Evolutionary conservation across 1,284 basidiomycete species (phyloP).

Genomic region (Xanthoconium separans): DNA sequence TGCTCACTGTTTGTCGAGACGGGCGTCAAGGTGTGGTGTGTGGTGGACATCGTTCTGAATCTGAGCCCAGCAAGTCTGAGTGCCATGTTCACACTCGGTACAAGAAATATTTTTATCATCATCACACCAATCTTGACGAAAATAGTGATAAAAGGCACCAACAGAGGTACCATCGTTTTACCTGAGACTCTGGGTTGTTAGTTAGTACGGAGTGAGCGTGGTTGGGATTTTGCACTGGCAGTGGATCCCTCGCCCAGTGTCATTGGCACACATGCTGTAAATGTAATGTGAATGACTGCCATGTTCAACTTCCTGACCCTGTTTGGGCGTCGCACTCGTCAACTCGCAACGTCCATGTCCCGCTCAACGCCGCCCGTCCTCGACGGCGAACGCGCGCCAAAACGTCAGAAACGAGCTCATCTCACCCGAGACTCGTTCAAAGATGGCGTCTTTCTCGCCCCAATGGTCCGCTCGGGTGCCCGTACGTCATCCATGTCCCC

Average conservation of each 20-base stretch:
- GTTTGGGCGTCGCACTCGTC: slow-evolving; percentile 1
- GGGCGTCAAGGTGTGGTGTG: slow-evolving; percentile 50
- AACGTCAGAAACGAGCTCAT: slow-evolving; percentile 54
- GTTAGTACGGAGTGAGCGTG: background rate
- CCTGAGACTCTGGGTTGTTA: no score
- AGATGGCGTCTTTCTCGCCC: slow-evolving; percentile 85
- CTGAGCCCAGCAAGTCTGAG: background rate
- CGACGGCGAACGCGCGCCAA: slow-evolving; percentile 39
- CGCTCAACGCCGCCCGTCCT: slow-evolving; percentile 22
- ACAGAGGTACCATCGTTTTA: no score
- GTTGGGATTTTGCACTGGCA: no score
- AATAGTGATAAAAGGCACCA: no score
- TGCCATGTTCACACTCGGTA: no score
- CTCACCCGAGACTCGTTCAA: slow-evolving; percentile 68
- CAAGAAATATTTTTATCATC: no score
- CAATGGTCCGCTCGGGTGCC: slow-evolving; percentile 93
- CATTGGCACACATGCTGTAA: no score
- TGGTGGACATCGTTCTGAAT: slow-evolving; percentile 37
- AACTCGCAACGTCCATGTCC: slow-evolving; percentile 28
- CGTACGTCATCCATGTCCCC: slow-evolving; percentile 48
- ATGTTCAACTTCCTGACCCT: background rate
- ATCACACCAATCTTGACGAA: no score
- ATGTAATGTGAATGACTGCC: no score
- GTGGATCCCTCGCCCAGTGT: no score
- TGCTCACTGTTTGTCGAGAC: slow-evolving; percentile 53